These are phyloP conservation scores for Blumeriella jaapii DNA, from an alignment of 2,329 filamentous ascomycete species.

Conservation along the genomic window DNA sequence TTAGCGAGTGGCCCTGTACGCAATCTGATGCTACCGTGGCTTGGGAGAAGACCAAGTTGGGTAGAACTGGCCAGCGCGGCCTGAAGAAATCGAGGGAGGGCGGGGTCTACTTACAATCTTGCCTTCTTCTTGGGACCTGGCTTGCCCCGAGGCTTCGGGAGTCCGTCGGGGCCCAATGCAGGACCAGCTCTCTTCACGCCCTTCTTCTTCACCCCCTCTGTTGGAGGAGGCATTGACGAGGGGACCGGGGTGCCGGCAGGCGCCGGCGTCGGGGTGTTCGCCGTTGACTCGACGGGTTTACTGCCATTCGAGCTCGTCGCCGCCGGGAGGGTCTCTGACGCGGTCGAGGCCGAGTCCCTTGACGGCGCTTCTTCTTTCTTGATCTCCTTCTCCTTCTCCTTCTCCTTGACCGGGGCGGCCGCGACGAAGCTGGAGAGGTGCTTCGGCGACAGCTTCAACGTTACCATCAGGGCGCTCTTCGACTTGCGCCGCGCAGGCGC, in stretches of 20 bases:
- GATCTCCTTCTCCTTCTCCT: conserved; percentile 2
- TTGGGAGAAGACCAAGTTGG: too few relatives aligned
- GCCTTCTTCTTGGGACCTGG: conserved; percentile 96
- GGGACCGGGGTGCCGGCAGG: conserved; percentile 44
- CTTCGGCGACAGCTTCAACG: conserved; percentile 39
- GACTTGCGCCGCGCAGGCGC: conserved; percentile 14
- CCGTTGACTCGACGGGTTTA: conserved; percentile 47
- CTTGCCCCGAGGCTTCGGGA: conserved; percentile 67
- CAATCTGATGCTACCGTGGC: too few relatives aligned
- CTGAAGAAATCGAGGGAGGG: conserved; percentile 3
- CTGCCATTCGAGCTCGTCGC: conserved; percentile 36
- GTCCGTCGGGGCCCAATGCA: conserved; percentile 44
- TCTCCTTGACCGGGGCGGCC: conserved; percentile 30
- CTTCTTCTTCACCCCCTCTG: conserved; percentile 61
- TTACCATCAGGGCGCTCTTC: conserved; percentile 29
- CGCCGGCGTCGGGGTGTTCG: conserved; percentile 46
- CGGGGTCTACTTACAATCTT: conserved; percentile 59
- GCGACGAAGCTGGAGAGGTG: conserved; percentile 40
- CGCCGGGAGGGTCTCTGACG: conserved; percentile 28
- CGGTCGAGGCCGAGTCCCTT: conserved; percentile 31
- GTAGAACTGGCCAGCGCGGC: too few relatives aligned
- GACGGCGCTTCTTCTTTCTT: conserved; percentile 32
- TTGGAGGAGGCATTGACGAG: conserved; percentile 46
- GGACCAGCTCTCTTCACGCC: conserved; percentile 59
- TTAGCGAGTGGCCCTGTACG: conserved; percentile 6